phyloP scores from a whole-genome alignment of 2,329 filamentous ascomycete genomes.

The Cordyceps cicadae region DNA sequence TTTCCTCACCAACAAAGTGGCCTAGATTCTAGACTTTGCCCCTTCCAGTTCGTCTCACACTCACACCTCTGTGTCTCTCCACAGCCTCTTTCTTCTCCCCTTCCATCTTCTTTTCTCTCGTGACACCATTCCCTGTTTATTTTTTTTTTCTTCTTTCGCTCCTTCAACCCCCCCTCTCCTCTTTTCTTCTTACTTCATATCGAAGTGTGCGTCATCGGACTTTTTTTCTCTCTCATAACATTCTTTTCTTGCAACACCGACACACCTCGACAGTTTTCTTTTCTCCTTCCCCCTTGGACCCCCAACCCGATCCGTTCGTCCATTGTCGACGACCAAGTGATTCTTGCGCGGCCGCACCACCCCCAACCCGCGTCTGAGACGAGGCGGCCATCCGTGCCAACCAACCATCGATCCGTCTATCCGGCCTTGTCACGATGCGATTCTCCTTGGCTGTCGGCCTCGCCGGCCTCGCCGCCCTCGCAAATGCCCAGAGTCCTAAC shows the following conservation, averaged over 20 bases:
- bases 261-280: constrained; percentile 1
- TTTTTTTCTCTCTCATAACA: background rate
- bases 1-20: background rate
- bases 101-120: constrained; percentile 7
- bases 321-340: constrained; percentile 1
- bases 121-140: constrained; percentile 4
- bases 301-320: background rate
- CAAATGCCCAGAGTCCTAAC: constrained; percentile 14
- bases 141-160: background rate
- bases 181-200: background rate
- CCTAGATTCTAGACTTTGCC: background rate
- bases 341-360: background rate
- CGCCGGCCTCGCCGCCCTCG: constrained; percentile 16
- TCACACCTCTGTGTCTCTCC: background rate
- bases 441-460: constrained; percentile 16
- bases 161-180: background rate
- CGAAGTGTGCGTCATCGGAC: background rate
- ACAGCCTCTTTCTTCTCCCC: background rate
- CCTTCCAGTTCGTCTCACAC: background rate
- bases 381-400: constrained; percentile 7
- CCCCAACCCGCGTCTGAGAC: background rate
- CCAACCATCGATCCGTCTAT: background rate
- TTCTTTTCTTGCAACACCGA: background rate
- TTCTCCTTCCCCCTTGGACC: background rate
- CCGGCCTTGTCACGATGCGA: background rate